phyloP scores from a whole-genome alignment of 768 basidiomycete genomes.

The Mycena crocata region DNA sequence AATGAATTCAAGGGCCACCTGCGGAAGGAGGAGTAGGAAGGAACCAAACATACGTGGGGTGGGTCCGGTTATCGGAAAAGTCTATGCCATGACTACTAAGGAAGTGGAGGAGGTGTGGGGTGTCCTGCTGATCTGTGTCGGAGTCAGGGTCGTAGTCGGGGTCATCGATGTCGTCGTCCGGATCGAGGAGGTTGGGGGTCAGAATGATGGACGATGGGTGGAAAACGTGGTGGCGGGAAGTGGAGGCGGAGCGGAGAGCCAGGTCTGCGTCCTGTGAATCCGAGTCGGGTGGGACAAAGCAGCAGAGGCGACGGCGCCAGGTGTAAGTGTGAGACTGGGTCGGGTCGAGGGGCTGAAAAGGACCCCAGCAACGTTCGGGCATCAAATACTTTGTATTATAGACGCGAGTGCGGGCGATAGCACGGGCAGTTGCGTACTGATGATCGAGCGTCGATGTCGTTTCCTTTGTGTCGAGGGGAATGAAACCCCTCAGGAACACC shows the following conservation, averaged over 20 bases:
- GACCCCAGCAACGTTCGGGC: conserved; percentile 48
- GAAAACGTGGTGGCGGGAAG: conserved; percentile 3
- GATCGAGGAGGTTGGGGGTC: conserved; percentile 22
- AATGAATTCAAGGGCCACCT: no score
- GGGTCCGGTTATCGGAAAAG: conserved; percentile 34
- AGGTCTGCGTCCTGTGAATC: conserved; percentile 24
- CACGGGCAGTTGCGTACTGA: conserved; percentile 39
- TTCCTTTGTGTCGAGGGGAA: conserved; percentile 35
- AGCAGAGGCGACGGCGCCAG: conserved; percentile 27
- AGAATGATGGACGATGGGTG: conserved; percentile 33
- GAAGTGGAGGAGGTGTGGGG: conserved; percentile 22
- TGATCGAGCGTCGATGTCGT: not conserved
- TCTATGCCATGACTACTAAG: conserved; percentile 28
- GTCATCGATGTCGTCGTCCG: conserved; percentile 30
- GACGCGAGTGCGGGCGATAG: conserved; percentile 47
- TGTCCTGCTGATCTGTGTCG: conserved; percentile 24
- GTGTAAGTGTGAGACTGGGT: conserved; percentile 13
- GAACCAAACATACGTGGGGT: no score
- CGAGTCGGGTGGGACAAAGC: conserved; percentile 12
- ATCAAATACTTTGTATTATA: conserved; percentile 51
- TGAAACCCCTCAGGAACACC: conserved; percentile 58
- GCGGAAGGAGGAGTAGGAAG: no score
- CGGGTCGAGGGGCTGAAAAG: conserved; percentile 44
- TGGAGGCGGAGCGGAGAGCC: conserved; percentile 15
- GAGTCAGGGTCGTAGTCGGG: conserved; percentile 32